Percentiles rank a stretch among this genome's conserved stretches.
Conservation (phyloP, 306 rosid genomes). For the Trifolium subterraneum region DNA sequence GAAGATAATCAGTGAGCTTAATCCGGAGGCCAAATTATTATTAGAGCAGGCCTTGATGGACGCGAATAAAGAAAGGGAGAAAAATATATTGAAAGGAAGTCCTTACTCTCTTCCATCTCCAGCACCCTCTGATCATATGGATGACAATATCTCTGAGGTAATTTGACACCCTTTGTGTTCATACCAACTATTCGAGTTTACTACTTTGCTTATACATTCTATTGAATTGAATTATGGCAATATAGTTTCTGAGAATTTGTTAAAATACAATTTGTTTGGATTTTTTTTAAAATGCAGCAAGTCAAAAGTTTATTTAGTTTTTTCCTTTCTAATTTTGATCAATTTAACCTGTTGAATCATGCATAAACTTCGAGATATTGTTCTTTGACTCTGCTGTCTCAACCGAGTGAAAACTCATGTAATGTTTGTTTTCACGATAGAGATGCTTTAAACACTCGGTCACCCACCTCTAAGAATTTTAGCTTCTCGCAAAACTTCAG, state of each 20-base stretch:
- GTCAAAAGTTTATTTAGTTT: background rate
- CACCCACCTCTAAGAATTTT: too few species aligned
- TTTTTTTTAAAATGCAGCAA: background rate
- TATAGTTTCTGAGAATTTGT: background rate
- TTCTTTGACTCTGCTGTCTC: background rate
- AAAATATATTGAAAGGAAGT: slow-evolving; percentile 73
- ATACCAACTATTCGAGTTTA: slow-evolving; percentile 8
- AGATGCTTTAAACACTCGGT: too few species aligned
- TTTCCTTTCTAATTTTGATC: background rate
- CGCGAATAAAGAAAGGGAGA: slow-evolving; percentile 90
- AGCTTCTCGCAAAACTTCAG: too few species aligned
- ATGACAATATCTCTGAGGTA: slow-evolving; percentile 84
- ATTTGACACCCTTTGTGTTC: slow-evolving; percentile 21
- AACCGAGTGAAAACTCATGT: background rate
- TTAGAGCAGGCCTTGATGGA: slow-evolving; percentile 87
- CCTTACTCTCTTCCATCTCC: slow-evolving; percentile 67
- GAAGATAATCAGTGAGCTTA: slow-evolving; percentile 88
- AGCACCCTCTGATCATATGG: slow-evolving; percentile 62
- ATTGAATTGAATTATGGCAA: background rate
- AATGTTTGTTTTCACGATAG: too few species aligned
- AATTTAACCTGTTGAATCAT: background rate
- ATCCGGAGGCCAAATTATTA: slow-evolving; percentile 79
- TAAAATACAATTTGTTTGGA: slow-evolving; percentile 4
- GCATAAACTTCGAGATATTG: background rate
- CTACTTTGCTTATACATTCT: slow-evolving; percentile 11